A percentile compares a stretch with the other conserved stretches of the same genome.
phyloP scores from a whole-genome alignment of 2,329 filamentous ascomycete species.

The Graphilbum ipis-grandicollis region DNA sequence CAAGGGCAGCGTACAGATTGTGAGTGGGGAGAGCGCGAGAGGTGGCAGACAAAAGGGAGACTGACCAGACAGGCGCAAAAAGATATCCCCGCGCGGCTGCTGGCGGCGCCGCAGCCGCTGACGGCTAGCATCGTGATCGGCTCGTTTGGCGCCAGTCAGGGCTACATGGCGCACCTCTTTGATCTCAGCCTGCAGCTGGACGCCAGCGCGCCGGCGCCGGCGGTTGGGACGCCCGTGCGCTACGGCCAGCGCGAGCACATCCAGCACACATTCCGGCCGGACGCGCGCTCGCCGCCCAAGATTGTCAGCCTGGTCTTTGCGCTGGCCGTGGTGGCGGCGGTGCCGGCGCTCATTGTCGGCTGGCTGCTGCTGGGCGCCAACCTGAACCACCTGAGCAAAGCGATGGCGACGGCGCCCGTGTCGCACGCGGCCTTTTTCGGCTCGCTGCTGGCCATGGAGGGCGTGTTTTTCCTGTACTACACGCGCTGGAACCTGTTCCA shows the following conservation, averaged over 20 bases:
- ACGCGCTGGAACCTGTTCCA: conserved; percentile 84
- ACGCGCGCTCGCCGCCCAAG: conserved; percentile 64
- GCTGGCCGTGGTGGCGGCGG: conserved; percentile 50
- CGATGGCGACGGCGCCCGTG: conserved; percentile 57
- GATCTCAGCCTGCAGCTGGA: conserved; percentile 51
- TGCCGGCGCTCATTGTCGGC: conserved; percentile 58
- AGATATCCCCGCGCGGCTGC: conserved; percentile 73
- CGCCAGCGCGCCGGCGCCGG: conserved; percentile 36
- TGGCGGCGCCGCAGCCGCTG: conserved; percentile 49
- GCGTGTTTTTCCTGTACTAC: conserved; percentile 90
- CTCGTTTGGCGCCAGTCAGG: conserved; percentile 62
- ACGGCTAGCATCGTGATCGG: conserved; percentile 69
- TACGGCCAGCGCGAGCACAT: conserved; percentile 78
- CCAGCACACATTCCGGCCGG: conserved; percentile 72
- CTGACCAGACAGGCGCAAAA: conserved; percentile 50
- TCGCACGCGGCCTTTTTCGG: conserved; percentile 75
- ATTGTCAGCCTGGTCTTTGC: conserved; percentile 66
- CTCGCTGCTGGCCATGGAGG: conserved; percentile 75
- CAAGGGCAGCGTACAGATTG: conserved; percentile 71
- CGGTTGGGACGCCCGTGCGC: conserved; percentile 51
- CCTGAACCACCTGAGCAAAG: conserved; percentile 56
- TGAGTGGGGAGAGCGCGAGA: conserved; percentile 27
- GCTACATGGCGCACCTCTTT: conserved; percentile 55
- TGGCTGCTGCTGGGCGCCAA: conserved; percentile 78
- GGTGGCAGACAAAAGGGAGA: not conserved